phyloP scores from a whole-genome alignment of 768 basidiomycete genomes.

The Phlebiopsis gigantea region DNA sequence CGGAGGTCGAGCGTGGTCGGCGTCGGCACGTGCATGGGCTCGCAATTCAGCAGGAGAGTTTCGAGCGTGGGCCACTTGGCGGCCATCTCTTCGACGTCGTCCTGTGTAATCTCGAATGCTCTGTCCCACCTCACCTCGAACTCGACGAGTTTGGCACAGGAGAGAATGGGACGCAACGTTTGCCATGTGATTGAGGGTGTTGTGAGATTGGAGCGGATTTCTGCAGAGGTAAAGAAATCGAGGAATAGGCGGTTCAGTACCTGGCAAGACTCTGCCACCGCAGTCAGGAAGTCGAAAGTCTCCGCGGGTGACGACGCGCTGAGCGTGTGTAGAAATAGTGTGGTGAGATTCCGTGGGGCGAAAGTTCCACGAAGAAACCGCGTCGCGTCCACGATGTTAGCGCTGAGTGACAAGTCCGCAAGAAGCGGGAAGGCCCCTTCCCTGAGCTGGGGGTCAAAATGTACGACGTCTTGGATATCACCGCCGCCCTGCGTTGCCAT shows the following conservation, averaged over 20 bases:
- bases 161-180: slow-evolving; percentile 32
- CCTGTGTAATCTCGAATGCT: slow-evolving; percentile 21
- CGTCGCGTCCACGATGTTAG: slow-evolving; percentile 38
- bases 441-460: slow-evolving; percentile 38
- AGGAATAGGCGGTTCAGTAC: slow-evolving; percentile 40
- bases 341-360: slow-evolving; percentile 43
- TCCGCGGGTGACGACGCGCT: slow-evolving; percentile 36
- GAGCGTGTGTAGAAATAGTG: slow-evolving; percentile 48
- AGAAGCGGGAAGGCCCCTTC: slow-evolving; percentile 51
- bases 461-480: slow-evolving; percentile 34
- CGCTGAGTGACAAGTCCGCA: slow-evolving; percentile 46
- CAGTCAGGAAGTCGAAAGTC: slow-evolving; percentile 38
- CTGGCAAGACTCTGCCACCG: slow-evolving; percentile 42
- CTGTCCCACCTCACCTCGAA: slow-evolving; percentile 30
- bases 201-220: slow-evolving; percentile 1
- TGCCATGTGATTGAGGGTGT: slow-evolving; percentile 27
- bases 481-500: slow-evolving; percentile 43
- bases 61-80: slow-evolving; percentile 23
- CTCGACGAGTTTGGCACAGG: slow-evolving; percentile 23
- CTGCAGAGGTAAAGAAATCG: slow-evolving; percentile 21
- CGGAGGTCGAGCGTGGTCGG: slow-evolving; percentile 29
- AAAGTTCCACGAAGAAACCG: slow-evolving; percentile 39
- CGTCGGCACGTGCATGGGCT: slow-evolving; percentile 18
- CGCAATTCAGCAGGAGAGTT: slow-evolving; percentile 20
- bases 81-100: slow-evolving; percentile 27